These are phyloP conservation scores for Mycena vulgaris DNA, from an alignment of 768 basidiomycete genomes.

Conservation along the genomic window DNA sequence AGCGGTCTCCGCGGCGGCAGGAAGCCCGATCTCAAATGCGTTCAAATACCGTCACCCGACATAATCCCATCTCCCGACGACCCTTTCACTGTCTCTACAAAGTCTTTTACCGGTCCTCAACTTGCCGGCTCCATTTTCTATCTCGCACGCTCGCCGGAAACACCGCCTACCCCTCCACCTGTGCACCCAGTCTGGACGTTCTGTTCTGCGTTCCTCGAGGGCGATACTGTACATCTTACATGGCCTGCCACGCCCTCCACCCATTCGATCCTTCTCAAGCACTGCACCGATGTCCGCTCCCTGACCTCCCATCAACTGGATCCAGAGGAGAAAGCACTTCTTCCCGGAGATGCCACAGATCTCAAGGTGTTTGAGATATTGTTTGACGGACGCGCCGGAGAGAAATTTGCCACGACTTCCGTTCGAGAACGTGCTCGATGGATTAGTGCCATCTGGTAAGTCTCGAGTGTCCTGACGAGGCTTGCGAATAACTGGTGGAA, in stretches of 20 bases:
- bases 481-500: neutral
- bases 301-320: constrained; percentile 59
- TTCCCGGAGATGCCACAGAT: constrained; percentile 60
- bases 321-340: constrained; percentile 56
- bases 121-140: constrained; percentile 33
- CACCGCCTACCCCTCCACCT: neutral
- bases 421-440: constrained; percentile 78
- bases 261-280: constrained; percentile 63
- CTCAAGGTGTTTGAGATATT: constrained; percentile 76
- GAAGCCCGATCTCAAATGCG: constrained; percentile 50
- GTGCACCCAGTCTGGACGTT: constrained; percentile 31
- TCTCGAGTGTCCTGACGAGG: neutral
- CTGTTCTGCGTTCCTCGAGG: constrained; percentile 35
- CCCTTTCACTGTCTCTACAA: constrained; percentile 24
- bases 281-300: constrained; percentile 78
- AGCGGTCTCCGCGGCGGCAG: constrained; percentile 30
- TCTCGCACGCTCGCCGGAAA: constrained; percentile 27
- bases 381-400: constrained; percentile 66
- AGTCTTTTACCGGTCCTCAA: constrained; percentile 27
- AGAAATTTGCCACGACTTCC: constrained; percentile 75
- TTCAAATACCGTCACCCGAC: constrained; percentile 5
- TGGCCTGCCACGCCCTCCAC: constrained; percentile 47
- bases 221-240: constrained; percentile 40
- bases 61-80: constrained; percentile 10
- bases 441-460: constrained; percentile 84